Percentiles rank a stretch among this genome's conserved stretches.
Evolutionary conservation across 805 yeast genomes (phyloP).

Genomic region (Myxozyma neotropica): DNA sequence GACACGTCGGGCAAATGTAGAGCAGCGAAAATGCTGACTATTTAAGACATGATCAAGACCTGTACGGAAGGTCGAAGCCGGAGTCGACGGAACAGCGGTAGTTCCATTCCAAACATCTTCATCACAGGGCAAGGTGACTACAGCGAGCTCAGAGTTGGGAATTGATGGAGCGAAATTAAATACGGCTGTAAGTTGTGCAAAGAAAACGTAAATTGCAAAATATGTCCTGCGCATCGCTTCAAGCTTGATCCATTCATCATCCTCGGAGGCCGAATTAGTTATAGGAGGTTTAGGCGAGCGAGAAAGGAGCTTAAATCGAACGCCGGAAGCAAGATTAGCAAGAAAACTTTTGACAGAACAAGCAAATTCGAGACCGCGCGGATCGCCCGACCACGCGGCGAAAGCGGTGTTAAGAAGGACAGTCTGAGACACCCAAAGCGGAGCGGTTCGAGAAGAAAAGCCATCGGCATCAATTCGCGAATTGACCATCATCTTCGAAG

Average conservation of each 20-base stretch:
- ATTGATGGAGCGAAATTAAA: constrained; percentile 40
- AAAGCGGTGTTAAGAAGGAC: constrained; percentile 38
- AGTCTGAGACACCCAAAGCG: constrained; percentile 41
- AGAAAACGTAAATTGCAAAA: constrained; percentile 39
- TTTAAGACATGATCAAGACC: constrained; percentile 29
- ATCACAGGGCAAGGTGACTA: constrained; percentile 40
- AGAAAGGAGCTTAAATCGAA: constrained; percentile 17
- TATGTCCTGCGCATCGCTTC: constrained; percentile 41
- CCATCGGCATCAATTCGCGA: constrained; percentile 39
- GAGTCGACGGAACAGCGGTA: constrained; percentile 25
- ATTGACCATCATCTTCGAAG: constrained; percentile 38
- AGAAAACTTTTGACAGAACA: constrained; percentile 36
- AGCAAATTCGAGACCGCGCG: constrained; percentile 39
- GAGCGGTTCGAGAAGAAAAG: constrained; percentile 35
- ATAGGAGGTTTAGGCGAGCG: constrained; percentile 20
- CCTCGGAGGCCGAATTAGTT: constrained; percentile 19
- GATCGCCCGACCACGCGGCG: constrained; percentile 42
- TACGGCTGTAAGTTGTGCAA: constrained; percentile 38
- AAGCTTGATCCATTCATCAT: constrained; percentile 39
- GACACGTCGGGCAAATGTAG: constrained; percentile 35
- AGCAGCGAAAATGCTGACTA: constrained; percentile 22
- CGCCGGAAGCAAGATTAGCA: constrained; percentile 33
- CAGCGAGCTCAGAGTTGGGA: constrained; percentile 26
- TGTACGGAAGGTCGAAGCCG: constrained; percentile 27
- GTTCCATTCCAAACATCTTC: constrained; percentile 41